Base-by-base conservation (phyloP, 352 stramenopile genomes). In the Globisporangium heterothallicum region DNA sequence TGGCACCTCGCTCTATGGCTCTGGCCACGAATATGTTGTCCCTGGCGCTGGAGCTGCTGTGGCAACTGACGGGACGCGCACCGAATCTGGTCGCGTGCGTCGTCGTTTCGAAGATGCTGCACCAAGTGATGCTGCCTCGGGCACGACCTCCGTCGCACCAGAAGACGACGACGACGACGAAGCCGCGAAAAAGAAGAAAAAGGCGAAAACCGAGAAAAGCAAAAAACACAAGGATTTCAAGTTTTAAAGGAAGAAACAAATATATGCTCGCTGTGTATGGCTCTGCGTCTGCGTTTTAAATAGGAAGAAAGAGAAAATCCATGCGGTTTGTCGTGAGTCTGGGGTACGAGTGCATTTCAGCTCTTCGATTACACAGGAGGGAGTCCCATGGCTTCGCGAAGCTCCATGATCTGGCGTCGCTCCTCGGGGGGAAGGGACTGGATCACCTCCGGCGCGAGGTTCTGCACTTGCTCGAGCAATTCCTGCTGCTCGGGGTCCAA, bases 151-250 rank as follows among this genome's bases (percentile, higher is more conserved):
- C 6, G 53, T 63, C 0, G 53, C 70, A 19, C 58, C 74, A 0
- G 59, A 52, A 10, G 69, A 70, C 32, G 78, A 86, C 34, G 71
- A 86, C 34, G 71, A 82, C 30, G 72, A 84, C 21, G 73, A 85
- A 34, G 64, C 60, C 3, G 58, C 68, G 25, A 78, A 73, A 50
- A 86, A 86, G 66, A 87, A 85, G 56, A 88, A 87, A 59, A 84
- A 79, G 56, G 59, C 59, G 47, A 87, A 89, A 68, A 78, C 65
- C 3, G 74, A 89, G 45, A 86, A 89, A 66, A 78, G 70, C 64
- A 88, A 88, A 65, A 88, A 87, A 56, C 74, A 82, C 64, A 91
- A 91, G 63, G 77, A 88, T 50, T 92, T 88, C 54, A 92, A 92
- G 64, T 92, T 92, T 60, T 92, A 84, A 29, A n/a, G n/a, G n/a